A percentile compares a stretch with the other conserved stretches of the same genome.
Conservation (phyloP, 129 eudicot genomes). For the Flaveria bidentis region DNA sequence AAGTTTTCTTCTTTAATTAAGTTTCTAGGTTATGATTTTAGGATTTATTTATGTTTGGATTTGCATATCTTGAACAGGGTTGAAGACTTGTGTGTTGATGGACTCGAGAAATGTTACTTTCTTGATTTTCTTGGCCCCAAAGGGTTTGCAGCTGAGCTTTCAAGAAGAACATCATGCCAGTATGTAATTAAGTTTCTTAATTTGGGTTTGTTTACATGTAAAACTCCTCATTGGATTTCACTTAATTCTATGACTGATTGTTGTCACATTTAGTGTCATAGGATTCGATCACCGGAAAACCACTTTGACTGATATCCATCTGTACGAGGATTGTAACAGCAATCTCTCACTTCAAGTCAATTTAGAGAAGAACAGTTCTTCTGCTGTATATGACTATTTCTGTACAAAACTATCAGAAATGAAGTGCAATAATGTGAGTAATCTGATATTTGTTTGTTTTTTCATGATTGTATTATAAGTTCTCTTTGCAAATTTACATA, state of each 20-base stretch:
- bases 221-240: neutral
- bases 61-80: conserved; percentile 41
- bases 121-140: conserved; percentile 79
- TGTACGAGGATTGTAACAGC: conserved; percentile 37
- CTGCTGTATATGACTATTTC: conserved; percentile 75
- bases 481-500: neutral
- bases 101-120: conserved; percentile 68
- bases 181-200: conserved; percentile 40
- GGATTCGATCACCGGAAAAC: conserved; percentile 81
- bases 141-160: conserved; percentile 75
- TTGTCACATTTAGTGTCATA: conserved; percentile 52
- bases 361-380: conserved; percentile 72
- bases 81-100: conserved; percentile 75
- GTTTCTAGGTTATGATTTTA: no score
- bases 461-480: neutral
- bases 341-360: conserved; percentile 55
- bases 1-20: no score
- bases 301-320: conserved; percentile 37
- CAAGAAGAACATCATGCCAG: conserved; percentile 59
- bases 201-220: neutral
- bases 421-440: conserved; percentile 45
- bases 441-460: neutral
- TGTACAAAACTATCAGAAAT: conserved; percentile 45
- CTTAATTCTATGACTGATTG: conserved; percentile 12
- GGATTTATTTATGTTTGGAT: neutral